Conservation (phyloP, 2,329 filamentous ascomycete species). For the Talaromyces sp. region DNA sequence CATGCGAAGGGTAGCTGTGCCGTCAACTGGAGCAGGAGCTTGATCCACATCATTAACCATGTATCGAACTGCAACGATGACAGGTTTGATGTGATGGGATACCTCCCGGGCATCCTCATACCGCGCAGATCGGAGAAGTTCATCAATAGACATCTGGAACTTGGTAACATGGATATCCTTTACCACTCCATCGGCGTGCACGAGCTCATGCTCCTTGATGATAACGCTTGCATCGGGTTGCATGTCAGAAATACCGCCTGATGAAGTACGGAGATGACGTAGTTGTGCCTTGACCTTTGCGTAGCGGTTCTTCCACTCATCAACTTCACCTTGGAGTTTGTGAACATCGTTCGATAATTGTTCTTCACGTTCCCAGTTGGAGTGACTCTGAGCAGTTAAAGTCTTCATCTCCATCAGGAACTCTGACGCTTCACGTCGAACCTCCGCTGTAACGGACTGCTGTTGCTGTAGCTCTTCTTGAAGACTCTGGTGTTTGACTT, state of each 20-base stretch:
- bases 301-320: constrained; percentile 89
- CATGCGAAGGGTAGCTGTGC: constrained; percentile 60
- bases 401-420: constrained; percentile 88
- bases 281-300: constrained; percentile 85
- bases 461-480: constrained; percentile 70
- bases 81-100: constrained; percentile 82
- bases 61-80: constrained; percentile 78
- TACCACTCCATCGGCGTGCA: constrained; percentile 73
- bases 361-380: constrained; percentile 79
- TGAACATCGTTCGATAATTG: constrained; percentile 74
- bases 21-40: constrained; percentile 60
- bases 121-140: constrained; percentile 77
- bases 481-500: constrained; percentile 67
- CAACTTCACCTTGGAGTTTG: constrained; percentile 77
- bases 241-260: constrained; percentile 66
- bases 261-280: constrained; percentile 77
- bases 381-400: constrained; percentile 77
- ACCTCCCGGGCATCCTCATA: constrained; percentile 72
- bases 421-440: constrained; percentile 77
- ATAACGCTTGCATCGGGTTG: constrained; percentile 48
- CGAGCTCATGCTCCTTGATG: constrained; percentile 72
- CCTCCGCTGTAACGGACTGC: constrained; percentile 81
- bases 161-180: constrained; percentile 92
- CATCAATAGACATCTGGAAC: constrained; percentile 93
- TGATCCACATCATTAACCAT: constrained; percentile 77